Evolutionary conservation across 2,329 filamentous ascomycete species (phyloP).

Genomic region (Alternaria ethzedia): DNA sequence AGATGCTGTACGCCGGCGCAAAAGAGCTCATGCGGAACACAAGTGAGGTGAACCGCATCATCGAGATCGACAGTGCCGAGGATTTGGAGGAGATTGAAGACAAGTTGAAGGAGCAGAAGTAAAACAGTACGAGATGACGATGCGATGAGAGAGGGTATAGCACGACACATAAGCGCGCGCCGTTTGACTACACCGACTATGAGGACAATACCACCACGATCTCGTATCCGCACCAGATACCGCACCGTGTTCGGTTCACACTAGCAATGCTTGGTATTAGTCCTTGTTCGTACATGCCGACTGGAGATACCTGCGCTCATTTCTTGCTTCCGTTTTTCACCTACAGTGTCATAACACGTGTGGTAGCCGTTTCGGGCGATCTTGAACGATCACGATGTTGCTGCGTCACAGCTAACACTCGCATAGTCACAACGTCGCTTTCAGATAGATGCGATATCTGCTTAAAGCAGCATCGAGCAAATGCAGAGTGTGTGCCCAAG

Average conservation of each 20-base stretch:
- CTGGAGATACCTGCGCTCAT: background rate
- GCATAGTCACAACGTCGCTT: background rate
- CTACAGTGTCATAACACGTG: background rate
- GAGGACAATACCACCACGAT: background rate
- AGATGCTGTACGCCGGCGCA: constrained; percentile 94
- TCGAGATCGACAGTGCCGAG: constrained; percentile 82
- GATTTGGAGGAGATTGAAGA: constrained; percentile 83
- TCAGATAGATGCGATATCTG: background rate
- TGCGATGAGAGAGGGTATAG: background rate
- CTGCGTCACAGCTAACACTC: background rate
- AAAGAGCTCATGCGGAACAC: constrained; percentile 96
- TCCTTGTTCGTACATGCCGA: background rate
- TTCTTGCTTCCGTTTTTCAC: background rate
- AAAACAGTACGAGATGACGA: background rate
- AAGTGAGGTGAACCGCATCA: constrained; percentile 83
- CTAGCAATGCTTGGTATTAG: background rate
- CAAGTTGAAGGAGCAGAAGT: constrained; percentile 57
- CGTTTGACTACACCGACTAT: background rate
- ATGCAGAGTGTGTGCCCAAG: background rate
- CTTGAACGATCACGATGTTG: background rate
- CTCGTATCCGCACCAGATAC: background rate
- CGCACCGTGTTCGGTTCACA: background rate
- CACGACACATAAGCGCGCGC: background rate
- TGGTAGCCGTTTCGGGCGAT: background rate
- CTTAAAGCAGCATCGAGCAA: background rate